phyloP scores from a whole-genome alignment of 164 flowering plant species.

The Houttuynia cordata region DNA sequence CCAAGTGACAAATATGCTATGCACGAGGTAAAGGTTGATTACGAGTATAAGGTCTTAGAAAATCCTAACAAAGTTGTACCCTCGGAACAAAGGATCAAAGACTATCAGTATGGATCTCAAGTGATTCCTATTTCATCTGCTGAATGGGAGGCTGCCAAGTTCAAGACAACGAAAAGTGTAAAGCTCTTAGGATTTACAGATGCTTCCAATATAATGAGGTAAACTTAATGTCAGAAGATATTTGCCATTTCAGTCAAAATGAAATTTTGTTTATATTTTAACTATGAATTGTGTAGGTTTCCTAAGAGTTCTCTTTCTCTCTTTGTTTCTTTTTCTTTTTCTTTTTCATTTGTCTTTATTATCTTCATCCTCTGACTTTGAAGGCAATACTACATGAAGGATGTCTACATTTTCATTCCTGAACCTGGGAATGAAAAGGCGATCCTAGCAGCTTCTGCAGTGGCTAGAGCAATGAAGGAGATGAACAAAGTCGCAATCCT shows the following conservation, averaged over 20 bases:
- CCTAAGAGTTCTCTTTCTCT: background rate
- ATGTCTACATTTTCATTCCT: constrained; percentile 65
- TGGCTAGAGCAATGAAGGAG: constrained; percentile 90
- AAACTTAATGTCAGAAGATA: background rate
- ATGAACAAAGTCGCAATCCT: constrained; percentile 78
- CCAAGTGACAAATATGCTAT: constrained; percentile 68
- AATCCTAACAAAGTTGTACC: constrained; percentile 61
- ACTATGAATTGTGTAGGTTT: background rate
- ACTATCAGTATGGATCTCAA: constrained; percentile 91
- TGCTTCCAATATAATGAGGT: constrained; percentile 81
- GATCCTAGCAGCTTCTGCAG: constrained; percentile 65
- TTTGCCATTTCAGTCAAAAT: background rate
- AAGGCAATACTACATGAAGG: constrained; percentile 91
- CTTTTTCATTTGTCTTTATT: background rate
- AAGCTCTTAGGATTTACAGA: constrained; percentile 91
- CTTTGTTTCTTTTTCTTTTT: background rate
- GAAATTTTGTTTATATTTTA: background rate
- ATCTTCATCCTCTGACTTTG: background rate
- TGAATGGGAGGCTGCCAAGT: constrained; percentile 77
- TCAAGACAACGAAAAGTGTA: constrained; percentile 87
- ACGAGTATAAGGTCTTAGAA: constrained; percentile 60
- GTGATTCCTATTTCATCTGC: constrained; percentile 87
- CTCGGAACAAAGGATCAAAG: constrained; percentile 95
- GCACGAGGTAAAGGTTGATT: constrained; percentile 87
- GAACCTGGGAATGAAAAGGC: constrained; percentile 81